Conservation (phyloP, 208 protist genomes). For the Phytomonas francai region DNA sequence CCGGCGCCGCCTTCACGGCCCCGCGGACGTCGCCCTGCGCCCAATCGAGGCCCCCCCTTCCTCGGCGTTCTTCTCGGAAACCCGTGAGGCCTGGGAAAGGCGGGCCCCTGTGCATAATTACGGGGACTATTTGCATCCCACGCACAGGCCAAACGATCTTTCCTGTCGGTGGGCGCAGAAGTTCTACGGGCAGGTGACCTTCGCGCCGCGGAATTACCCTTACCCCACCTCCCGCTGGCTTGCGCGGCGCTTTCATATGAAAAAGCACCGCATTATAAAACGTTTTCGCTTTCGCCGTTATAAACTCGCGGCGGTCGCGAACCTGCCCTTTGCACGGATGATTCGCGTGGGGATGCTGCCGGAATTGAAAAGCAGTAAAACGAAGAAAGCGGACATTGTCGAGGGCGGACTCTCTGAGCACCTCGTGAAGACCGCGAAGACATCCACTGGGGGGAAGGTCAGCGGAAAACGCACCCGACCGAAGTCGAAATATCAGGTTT, state of each 20-base stretch:
- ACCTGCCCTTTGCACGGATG: constrained; percentile 87
- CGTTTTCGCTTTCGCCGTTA: constrained; percentile 86
- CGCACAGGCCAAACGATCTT: constrained; percentile 29
- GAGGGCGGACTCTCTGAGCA: constrained; percentile 59
- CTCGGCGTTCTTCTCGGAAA: constrained; percentile 18
- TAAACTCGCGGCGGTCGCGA: constrained; percentile 84
- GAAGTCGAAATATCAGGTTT: constrained; percentile 88
- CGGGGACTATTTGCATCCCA: no score
- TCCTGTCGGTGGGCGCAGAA: constrained; percentile 74
- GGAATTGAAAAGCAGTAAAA: constrained; percentile 87
- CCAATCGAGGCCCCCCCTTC: constrained; percentile 19
- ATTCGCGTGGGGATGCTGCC: constrained; percentile 89
- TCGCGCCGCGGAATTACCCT: constrained; percentile 76
- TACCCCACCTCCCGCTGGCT: constrained; percentile 84
- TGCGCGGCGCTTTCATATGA: constrained; percentile 84
- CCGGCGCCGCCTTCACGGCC: constrained; percentile 39
- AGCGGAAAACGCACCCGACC: constrained; percentile 64
- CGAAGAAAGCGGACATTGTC: constrained; percentile 72
- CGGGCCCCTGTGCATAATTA: no score
- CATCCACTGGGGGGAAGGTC: constrained; percentile 28
- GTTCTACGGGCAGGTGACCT: constrained; percentile 84
- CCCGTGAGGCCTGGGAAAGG: no score
- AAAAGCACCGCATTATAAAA: constrained; percentile 87
- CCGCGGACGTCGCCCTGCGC: constrained; percentile 68
- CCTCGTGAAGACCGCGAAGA: constrained; percentile 49